Conservation (phyloP, 2,329 filamentous ascomycete genomes). For the Albifimbria verrucaria region DNA sequence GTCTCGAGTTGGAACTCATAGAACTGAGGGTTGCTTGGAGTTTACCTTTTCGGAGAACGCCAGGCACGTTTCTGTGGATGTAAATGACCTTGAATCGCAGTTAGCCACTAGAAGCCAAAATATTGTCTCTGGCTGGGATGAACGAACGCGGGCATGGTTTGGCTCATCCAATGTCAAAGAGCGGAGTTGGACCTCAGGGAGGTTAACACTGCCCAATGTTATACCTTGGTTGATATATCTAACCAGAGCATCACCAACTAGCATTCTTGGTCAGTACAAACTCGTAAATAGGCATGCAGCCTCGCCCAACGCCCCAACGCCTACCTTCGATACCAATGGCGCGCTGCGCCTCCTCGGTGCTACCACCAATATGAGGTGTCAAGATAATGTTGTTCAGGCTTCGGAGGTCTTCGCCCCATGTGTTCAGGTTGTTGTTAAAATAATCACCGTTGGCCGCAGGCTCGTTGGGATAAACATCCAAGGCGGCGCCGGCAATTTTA, state of each 20-base stretch:
- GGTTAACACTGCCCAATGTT: conserved; percentile 88
- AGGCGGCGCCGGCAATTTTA: conserved; percentile 87
- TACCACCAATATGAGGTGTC: conserved; percentile 95
- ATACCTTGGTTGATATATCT: conserved; percentile 95
- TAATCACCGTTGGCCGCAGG: conserved; percentile 93
- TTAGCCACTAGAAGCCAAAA: conserved; percentile 11
- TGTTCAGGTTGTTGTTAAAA: conserved; percentile 80
- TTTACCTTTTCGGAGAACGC: conserved; percentile 79
- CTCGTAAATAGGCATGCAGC: no score
- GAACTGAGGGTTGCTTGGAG: conserved; percentile 6
- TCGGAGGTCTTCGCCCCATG: conserved; percentile 81
- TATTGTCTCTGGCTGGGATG: not conserved
- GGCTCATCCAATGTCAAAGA: conserved; percentile 87
- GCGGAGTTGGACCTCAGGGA: conserved; percentile 90
- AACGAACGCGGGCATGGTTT: conserved; percentile 59
- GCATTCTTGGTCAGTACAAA: conserved; percentile 10
- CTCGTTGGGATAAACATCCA: conserved; percentile 94
- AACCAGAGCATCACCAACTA: conserved; percentile 79
- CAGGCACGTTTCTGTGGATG: conserved; percentile 94
- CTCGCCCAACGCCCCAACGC: conserved; percentile 7
- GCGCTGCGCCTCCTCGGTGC: conserved; percentile 94
- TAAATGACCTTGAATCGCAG: conserved; percentile 66
- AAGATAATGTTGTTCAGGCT: conserved; percentile 88
- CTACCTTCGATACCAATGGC: conserved; percentile 86
- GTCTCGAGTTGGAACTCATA: no score